Conservation (phyloP, 805 yeast genomes). For the Vanderwaltozyma verrucispora region DNA sequence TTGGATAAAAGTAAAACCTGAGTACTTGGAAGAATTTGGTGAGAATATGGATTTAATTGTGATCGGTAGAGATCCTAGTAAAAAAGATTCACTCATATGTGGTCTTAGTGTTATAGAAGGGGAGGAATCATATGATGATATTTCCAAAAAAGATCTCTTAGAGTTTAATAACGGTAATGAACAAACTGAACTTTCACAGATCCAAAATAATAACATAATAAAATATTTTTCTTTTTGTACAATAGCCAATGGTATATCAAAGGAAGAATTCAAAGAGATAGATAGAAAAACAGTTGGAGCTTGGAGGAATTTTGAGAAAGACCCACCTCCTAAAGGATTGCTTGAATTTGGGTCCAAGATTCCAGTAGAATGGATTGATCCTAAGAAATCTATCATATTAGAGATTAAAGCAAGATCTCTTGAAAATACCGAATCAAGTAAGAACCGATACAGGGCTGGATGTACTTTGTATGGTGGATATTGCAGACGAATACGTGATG, state of each 20-base stretch:
- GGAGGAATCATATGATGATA: constrained; percentile 11
- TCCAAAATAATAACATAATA: constrained; percentile 6
- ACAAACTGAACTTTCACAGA: background rate
- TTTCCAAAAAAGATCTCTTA: background rate
- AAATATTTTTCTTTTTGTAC: constrained; percentile 59
- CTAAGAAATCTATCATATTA: constrained; percentile 63
- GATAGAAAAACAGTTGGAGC: constrained; percentile 45
- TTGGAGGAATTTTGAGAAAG: constrained; percentile 41
- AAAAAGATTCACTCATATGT: constrained; percentile 60
- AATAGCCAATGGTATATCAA: constrained; percentile 77
- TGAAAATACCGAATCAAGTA: constrained; percentile 35
- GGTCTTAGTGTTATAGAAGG: constrained; percentile 46
- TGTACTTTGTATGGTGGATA: constrained; percentile 70
- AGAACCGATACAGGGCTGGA: constrained; percentile 46
- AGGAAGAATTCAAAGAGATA: constrained; percentile 49
- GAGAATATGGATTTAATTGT: constrained; percentile 73
- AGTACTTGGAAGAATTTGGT: constrained; percentile 75
- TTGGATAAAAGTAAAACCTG: constrained; percentile 93
- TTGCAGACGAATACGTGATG: constrained; percentile 55
- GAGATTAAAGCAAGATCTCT: constrained; percentile 78
- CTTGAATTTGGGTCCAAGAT: constrained; percentile 46
- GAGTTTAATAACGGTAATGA: background rate
- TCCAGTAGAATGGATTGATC: constrained; percentile 75
- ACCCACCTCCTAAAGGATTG: constrained; percentile 33
- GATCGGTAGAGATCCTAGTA: constrained; percentile 68